A percentile compares a stretch with the other conserved stretches of the same genome.
phyloP scores from a whole-genome alignment of 129 eudicot species.

The Tagetes patula region DNA sequence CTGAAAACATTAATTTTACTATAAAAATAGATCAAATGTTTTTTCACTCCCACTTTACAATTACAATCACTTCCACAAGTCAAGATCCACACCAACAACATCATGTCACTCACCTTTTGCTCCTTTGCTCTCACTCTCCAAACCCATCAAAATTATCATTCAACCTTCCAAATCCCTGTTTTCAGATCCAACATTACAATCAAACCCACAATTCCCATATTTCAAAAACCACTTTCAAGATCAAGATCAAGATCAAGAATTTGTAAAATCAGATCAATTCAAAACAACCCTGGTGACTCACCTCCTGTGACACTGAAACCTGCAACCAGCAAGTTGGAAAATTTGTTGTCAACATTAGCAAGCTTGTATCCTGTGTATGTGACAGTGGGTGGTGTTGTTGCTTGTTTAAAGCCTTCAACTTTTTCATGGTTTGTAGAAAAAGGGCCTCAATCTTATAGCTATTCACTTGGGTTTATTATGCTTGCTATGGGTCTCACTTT shows the following conservation, averaged over 20 bases:
- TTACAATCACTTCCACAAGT: neutral
- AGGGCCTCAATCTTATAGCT: constrained; percentile 70
- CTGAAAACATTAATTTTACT: too few species aligned
- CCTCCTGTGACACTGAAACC: neutral
- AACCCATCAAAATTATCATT: constrained; percentile 6
- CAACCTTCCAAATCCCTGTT: constrained; percentile 34
- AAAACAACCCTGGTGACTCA: constrained; percentile 23
- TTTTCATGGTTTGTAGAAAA: constrained; percentile 75
- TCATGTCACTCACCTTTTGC: constrained; percentile 29
- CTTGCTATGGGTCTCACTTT: constrained; percentile 82
- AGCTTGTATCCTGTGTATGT: constrained; percentile 88
- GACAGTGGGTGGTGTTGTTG: constrained; percentile 69
- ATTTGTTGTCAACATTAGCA: constrained; percentile 57
- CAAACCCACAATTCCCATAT: constrained; percentile 34
- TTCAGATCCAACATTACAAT: constrained; percentile 30
- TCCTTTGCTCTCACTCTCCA: constrained; percentile 15
- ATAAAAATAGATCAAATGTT: too few species aligned
- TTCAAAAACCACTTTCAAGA: constrained; percentile 24
- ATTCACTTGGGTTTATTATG: constrained; percentile 82
- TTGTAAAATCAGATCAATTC: constrained; percentile 15
- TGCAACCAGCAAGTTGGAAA: constrained; percentile 52
- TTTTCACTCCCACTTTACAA: neutral
- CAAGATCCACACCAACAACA: neutral
- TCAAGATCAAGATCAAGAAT: constrained; percentile 17
- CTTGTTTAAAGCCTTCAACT: constrained; percentile 65